These are phyloP conservation scores for Sonneratia caseolaris DNA, from an alignment of 345 rosid genomes.

Conservation along the genomic window DNA sequence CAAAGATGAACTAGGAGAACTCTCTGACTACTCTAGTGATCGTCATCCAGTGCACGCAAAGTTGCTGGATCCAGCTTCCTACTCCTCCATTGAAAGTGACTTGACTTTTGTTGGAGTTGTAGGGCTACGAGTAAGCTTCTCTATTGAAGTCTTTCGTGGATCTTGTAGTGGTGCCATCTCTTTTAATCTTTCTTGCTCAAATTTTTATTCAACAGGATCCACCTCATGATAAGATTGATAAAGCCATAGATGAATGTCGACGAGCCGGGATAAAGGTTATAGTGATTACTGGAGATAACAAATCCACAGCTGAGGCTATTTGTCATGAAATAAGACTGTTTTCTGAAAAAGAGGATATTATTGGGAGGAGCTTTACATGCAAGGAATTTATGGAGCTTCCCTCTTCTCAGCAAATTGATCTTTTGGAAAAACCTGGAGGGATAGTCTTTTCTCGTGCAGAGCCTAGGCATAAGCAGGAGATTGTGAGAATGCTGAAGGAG, in stretches of 20 bases:
- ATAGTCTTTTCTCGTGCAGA: conserved; percentile 88
- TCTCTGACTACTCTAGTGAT: conserved; percentile 60
- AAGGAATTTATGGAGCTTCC: conserved; percentile 71
- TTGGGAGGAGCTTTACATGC: conserved; percentile 56
- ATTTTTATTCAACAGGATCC: conserved; percentile 48
- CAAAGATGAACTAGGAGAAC: conserved; percentile 73
- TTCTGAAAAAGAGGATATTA: conserved; percentile 41
- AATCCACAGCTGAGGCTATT: conserved; percentile 91
- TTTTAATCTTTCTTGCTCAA: conserved; percentile 3
- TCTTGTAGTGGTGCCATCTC: background rate
- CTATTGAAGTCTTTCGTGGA: background rate
- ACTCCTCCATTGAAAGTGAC: conserved; percentile 59
- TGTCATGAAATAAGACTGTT: conserved; percentile 65
- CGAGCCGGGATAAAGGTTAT: conserved; percentile 79
- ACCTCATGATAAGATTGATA: conserved; percentile 76
- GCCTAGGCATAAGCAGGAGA: conserved; percentile 87
- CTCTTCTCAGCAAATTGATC: conserved; percentile 32
- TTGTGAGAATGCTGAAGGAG: conserved; percentile 75
- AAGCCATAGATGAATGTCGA: conserved; percentile 72
- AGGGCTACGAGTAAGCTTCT: conserved; percentile 58
- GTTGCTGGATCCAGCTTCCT: conserved; percentile 71
- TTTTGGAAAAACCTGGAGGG: conserved; percentile 61
- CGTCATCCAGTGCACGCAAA: conserved; percentile 77
- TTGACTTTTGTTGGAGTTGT: conserved; percentile 71
- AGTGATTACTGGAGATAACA: conserved; percentile 95